These are phyloP conservation scores for Wolfiporia cocos DNA, from an alignment of 1,284 basidiomycete species.

Conservation along the genomic window DNA sequence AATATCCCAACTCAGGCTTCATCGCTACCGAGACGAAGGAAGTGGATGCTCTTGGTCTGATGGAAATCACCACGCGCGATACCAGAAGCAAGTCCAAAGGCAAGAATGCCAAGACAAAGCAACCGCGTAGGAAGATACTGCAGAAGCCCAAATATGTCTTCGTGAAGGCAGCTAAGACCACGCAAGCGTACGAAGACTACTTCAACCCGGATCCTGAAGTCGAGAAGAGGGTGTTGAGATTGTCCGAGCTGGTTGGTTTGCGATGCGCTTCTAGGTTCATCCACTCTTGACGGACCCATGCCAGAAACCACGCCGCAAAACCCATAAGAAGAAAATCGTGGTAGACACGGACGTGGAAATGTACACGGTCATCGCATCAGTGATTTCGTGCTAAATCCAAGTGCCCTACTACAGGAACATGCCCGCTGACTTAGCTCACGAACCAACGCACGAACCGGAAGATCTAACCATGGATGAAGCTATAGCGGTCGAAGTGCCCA, in stretches of 20 bases:
- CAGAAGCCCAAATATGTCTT: constrained; percentile 56
- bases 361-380: constrained; percentile 15
- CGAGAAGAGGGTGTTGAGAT: constrained; percentile 52
- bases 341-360: constrained; percentile 13
- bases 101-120: constrained; percentile 27
- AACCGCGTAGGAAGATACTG: constrained; percentile 38
- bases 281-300: constrained; percentile 8
- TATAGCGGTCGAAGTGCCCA: neutral
- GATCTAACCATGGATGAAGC: neutral
- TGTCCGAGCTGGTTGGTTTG: constrained; percentile 47
- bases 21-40: constrained; percentile 45
- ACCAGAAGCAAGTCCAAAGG: constrained; percentile 36
- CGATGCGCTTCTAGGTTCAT: neutral
- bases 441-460: neutral
- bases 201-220: constrained; percentile 55
- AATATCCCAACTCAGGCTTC: too few relatives aligned
- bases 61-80: constrained; percentile 34
- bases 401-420: neutral
- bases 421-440: neutral
- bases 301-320: constrained; percentile 26
- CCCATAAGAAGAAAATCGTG: constrained; percentile 12
- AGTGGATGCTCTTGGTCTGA: constrained; percentile 44
- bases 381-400: constrained; percentile 6
- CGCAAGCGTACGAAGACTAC: constrained; percentile 52
- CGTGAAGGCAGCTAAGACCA: constrained; percentile 38